A percentile compares a stretch with the other conserved stretches of the same genome.
phyloP scores from a whole-genome alignment of 2,329 filamentous ascomycete species.

The Nemania sp. region DNA sequence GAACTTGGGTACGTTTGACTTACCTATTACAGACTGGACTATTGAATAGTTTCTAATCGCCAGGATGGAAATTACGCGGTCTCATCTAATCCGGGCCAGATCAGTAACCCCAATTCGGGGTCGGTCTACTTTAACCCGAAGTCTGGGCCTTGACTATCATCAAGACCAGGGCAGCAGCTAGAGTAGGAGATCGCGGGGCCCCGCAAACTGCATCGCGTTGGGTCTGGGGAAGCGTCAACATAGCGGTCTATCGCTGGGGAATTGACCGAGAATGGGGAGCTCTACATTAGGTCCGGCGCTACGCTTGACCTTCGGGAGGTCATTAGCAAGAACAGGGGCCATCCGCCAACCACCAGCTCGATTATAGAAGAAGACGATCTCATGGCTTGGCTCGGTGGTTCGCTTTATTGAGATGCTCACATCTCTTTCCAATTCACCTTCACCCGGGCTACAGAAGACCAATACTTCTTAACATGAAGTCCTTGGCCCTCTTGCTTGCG shows the following conservation, averaged over 20 bases:
- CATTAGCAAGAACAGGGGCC: not conserved
- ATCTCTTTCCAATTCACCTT: not conserved
- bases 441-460: not conserved
- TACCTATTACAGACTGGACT: too few relatives aligned
- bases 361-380: not conserved
- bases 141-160: not conserved
- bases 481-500: not conserved
- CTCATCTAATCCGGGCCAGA: not conserved
- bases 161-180: not conserved
- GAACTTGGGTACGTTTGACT: too few relatives aligned
- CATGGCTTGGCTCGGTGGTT: not conserved
- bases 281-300: not conserved
- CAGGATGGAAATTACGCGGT: not conserved
- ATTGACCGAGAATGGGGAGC: conserved; percentile 5
- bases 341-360: not conserved
- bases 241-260: not conserved
- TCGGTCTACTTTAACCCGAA: conserved; percentile 15
- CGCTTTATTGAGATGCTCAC: not conserved
- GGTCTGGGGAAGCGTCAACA: not conserved
- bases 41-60: too few relatives aligned
- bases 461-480: conserved; percentile 2
- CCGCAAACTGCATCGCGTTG: not conserved
- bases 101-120: not conserved
- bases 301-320: not conserved
- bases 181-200: conserved; percentile 6